Evolutionary conservation across 208 protist genomes (phyloP).

Genomic region (Crithidia brevicula): DNA sequence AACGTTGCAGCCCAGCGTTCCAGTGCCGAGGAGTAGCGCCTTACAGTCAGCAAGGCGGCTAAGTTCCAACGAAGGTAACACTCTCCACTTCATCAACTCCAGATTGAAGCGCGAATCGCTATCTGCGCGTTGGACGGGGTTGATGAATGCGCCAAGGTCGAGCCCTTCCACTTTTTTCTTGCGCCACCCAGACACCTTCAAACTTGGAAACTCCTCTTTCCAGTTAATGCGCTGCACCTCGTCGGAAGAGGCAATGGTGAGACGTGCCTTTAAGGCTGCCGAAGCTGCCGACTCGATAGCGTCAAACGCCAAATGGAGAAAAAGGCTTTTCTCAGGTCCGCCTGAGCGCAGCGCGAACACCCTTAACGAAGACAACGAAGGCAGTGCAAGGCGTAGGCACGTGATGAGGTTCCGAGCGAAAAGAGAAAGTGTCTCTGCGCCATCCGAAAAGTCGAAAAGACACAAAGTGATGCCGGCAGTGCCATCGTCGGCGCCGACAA

Average conservation of each 20-base stretch:
- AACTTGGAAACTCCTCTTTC: constrained; percentile 23
- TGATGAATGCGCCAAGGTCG: constrained; percentile 87
- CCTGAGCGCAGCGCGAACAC: constrained; percentile 58
- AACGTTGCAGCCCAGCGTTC: constrained; percentile 99
- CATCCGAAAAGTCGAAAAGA: constrained; percentile 47
- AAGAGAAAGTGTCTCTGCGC: constrained; percentile 39
- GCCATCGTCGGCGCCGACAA: neutral
- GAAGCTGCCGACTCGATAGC: constrained; percentile 25
- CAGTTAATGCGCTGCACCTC: constrained; percentile 11
- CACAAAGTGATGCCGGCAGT: constrained; percentile 27
- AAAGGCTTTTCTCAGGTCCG: constrained; percentile 35
- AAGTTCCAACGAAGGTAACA: constrained; percentile 94
- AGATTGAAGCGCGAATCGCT: constrained; percentile 92
- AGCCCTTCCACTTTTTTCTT: constrained; percentile 39
- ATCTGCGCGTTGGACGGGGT: constrained; percentile 81
- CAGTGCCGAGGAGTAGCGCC: constrained; percentile 96
- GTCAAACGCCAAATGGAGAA: constrained; percentile 47
- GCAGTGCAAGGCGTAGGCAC: constrained; percentile 50
- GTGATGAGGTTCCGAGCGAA: constrained; percentile 64
- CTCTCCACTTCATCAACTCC: constrained; percentile 98
- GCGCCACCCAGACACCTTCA: constrained; percentile 50
- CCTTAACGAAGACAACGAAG: constrained; percentile 35
- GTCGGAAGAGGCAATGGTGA: neutral
- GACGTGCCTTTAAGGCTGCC: constrained; percentile 5
- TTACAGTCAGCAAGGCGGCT: constrained; percentile 80